Evolutionary conservation across 2,329 filamentous ascomycete species (phyloP).

Genomic region (Knufia petricola): DNA sequence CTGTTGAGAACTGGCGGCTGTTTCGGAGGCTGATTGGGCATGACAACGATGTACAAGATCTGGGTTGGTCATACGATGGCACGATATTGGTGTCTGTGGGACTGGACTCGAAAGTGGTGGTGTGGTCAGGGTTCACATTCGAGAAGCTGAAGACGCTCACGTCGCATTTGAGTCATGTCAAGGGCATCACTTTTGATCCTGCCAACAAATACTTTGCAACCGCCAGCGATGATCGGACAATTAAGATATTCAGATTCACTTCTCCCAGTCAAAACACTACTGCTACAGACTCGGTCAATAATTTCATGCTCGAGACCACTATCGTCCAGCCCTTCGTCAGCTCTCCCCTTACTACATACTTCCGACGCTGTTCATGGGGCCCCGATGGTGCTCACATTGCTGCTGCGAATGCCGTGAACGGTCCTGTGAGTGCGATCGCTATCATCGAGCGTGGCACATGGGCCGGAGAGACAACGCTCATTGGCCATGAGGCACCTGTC

Average conservation of each 20-base stretch:
- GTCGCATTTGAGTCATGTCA: slow-evolving; percentile 93
- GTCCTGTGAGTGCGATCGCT: slow-evolving; percentile 90
- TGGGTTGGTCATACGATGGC: slow-evolving; percentile 94
- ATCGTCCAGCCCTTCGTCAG: slow-evolving; percentile 80
- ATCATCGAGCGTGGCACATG: slow-evolving; percentile 87
- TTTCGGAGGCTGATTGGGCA: slow-evolving; percentile 87
- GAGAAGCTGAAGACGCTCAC: slow-evolving; percentile 93
- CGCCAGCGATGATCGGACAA: slow-evolving; percentile 89
- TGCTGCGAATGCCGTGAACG: slow-evolving; percentile 92
- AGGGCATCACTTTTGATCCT: slow-evolving; percentile 95
- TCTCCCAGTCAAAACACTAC: slow-evolving; percentile 84
- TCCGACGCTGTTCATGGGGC: slow-evolving; percentile 92
- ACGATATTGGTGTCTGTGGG: slow-evolving; percentile 94
- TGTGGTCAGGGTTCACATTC: slow-evolving; percentile 97
- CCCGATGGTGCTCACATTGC: slow-evolving; percentile 96
- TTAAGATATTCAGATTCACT: slow-evolving; percentile 93
- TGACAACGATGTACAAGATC: slow-evolving; percentile 96
- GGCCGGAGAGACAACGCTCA: slow-evolving; percentile 95
- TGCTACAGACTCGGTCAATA: slow-evolving; percentile 90
- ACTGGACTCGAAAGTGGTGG: slow-evolving; percentile 92
- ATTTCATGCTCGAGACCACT: slow-evolving; percentile 89
- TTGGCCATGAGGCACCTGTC: slow-evolving; percentile 91
- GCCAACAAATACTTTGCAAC: slow-evolving; percentile 99
- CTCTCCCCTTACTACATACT: slow-evolving; percentile 92
- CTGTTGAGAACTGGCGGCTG: slow-evolving; percentile 97